phyloP scores from a whole-genome alignment of 345 rosid species.

The Gossypium stocksii region DNA sequence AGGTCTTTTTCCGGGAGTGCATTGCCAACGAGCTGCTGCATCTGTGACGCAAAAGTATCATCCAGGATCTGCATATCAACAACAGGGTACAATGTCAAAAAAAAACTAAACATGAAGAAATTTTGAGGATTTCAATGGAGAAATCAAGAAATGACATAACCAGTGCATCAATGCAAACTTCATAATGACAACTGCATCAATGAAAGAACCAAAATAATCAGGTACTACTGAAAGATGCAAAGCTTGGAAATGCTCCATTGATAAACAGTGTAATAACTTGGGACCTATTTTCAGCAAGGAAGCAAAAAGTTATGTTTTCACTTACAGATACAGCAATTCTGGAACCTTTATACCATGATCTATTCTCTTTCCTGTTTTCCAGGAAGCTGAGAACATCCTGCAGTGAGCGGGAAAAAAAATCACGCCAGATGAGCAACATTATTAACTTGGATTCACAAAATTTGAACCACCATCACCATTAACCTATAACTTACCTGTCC shows the following conservation, averaged over 20 bases:
- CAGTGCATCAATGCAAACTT: background rate
- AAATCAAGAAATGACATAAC: background rate
- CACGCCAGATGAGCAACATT: background rate
- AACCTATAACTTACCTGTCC: constrained; percentile 59
- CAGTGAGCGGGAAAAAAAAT: constrained; percentile 7
- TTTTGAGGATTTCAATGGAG: background rate
- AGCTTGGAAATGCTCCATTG: background rate
- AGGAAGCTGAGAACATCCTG: constrained; percentile 85
- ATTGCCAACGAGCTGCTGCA: constrained; percentile 92
- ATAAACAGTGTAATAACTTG: background rate
- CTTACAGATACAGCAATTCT: constrained; percentile 82
- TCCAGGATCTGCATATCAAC: constrained; percentile 65
- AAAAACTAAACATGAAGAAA: background rate
- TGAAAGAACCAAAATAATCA: background rate
- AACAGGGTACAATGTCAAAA: background rate
- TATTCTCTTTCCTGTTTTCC: constrained; percentile 93
- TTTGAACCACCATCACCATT: constrained; percentile 2
- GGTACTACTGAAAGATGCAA: background rate
- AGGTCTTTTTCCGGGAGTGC: constrained; percentile 77
- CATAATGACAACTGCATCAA: background rate
- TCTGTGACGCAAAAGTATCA: constrained; percentile 88
- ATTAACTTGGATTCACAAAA: background rate
- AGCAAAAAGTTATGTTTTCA: constrained; percentile 3
- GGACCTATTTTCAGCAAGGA: background rate
- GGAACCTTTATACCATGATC: constrained; percentile 95